phyloP scores from a whole-genome alignment of 2,329 filamentous ascomycete genomes.

The Aspergillus novoparasiticus region DNA sequence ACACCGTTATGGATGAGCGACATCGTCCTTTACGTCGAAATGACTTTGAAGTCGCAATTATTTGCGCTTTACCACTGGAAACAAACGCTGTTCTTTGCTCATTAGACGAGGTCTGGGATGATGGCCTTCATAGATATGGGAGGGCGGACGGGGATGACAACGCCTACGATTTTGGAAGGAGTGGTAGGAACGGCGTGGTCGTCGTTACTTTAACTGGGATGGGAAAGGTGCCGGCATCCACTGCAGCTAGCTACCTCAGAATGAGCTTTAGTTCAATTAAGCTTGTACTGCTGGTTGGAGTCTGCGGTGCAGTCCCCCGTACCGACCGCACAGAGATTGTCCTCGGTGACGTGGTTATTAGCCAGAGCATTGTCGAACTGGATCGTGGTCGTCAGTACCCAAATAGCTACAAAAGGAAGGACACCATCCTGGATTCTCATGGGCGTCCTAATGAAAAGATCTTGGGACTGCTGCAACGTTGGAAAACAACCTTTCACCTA shows the following conservation, averaged over 20 bases:
- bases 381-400: conserved; percentile 28
- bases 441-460: conserved; percentile 32
- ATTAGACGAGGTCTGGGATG: neutral
- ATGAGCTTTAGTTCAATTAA: conserved; percentile 2
- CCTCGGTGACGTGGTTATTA: conserved; percentile 27
- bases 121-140: neutral
- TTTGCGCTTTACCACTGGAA: neutral
- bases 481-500: neutral
- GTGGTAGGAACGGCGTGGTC: conserved; percentile 6
- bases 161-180: conserved; percentile 2
- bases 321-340: conserved; percentile 11
- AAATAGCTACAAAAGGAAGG: conserved; percentile 23
- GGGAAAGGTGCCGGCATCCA: conserved; percentile 4
- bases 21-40: neutral
- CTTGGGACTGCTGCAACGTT: conserved; percentile 23
- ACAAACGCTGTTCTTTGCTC: neutral
- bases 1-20: neutral
- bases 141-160: conserved; percentile 13
- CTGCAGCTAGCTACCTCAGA: neutral
- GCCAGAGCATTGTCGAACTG: conserved; percentile 25
- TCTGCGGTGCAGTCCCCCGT: conserved; percentile 5
- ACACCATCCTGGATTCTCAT: conserved; percentile 28
- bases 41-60: neutral
- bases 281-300: conserved; percentile 9
- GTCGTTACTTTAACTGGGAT: neutral